phyloP scores from a whole-genome alignment of 1,139 yeast species.

The Yamadazyma spencermartinsiae region DNA sequence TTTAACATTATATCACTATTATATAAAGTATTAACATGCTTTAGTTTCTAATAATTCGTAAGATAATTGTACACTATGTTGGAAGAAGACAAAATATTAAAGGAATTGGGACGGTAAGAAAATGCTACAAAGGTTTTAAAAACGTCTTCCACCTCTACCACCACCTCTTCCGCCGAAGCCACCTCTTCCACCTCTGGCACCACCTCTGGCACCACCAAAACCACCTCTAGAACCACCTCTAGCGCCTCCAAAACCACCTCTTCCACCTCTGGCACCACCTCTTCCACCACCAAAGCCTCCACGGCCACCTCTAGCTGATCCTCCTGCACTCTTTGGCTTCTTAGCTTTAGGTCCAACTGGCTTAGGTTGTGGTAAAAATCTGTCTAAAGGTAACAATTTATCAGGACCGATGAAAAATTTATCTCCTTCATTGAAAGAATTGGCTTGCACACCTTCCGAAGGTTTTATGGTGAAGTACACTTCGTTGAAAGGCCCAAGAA shows the following conservation, averaged over 20 bases:
- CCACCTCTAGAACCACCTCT: conserved; percentile 31
- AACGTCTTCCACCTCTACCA: conserved; percentile 28
- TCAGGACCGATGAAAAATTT: conserved; percentile 95
- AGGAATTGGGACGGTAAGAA: neutral
- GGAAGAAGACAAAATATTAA: neutral
- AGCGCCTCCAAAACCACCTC: conserved; percentile 30
- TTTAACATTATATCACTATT: no score
- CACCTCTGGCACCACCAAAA: conserved; percentile 42
- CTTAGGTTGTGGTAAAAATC: conserved; percentile 93
- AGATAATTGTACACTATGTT: conserved; percentile 1
- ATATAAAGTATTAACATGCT: conserved; percentile 3
- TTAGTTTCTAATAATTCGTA: conserved; percentile 1
- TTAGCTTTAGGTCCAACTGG: conserved; percentile 75
- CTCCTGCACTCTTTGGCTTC: conserved; percentile 59
- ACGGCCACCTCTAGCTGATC: conserved; percentile 45
- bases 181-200: conserved; percentile 42
- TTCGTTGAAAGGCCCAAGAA: conserved; percentile 95
- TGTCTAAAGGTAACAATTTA: conserved; percentile 89
- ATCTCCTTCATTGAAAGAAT: conserved; percentile 92
- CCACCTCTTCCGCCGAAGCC: conserved; percentile 39
- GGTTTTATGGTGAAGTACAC: conserved; percentile 96
- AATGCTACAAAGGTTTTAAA: neutral
- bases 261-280: conserved; percentile 48
- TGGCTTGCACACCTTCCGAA: conserved; percentile 92
- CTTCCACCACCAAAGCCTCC: conserved; percentile 43